Base-by-base conservation (phyloP, 805 yeast species). In the Saccharomycopsis fibuligera region DNA sequence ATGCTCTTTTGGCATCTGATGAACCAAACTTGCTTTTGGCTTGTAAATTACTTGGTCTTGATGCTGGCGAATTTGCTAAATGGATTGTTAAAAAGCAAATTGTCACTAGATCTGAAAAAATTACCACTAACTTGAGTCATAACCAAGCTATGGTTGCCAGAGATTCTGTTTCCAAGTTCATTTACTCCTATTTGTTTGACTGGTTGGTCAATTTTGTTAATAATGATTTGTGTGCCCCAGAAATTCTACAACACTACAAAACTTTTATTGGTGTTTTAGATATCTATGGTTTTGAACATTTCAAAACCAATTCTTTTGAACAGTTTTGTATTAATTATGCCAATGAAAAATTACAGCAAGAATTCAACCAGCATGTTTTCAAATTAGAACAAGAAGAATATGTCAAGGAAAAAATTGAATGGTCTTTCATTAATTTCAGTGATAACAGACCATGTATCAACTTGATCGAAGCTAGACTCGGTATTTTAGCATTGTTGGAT, bases 311-410 rank as follows among this genome's bases (percentile, higher is more conserved):
- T 68, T 90, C 97, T 8, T 91, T 91, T 60, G 98, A 91, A 68
- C 98, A 91, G 66, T 90, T 91, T 68, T 91, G 98, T 71, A 90
- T 90, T 68, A 90, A 90, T 65, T 90, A 90, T 65, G 97, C 97
- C 40, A 90, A 90, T 67, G 98, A 91, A 70, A 91, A 91, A 68
- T 75, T 91, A 59, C 99, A 91, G 68, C 99, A 91, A 68, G 98
- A 91, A 66, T 91, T 91, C 67, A 91, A 90, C 61, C 97, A 89
- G 70, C 97, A 91, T 61, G 98, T 91, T 42, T 91, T 91, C 77
- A 91, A 93, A 65, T 76, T 93, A 55, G 99, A 91, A 64, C 98
- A 93, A 72, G 96, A 90, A 62, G 97, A 93, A 63, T 91, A 91
- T 63, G 75, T 89, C 47, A 78, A 77, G 53, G 98, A 91, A 68